These are phyloP conservation scores for Apiosordaria backusii DNA, from an alignment of 495 filamentous ascomycete species.

Conservation along the genomic window DNA sequence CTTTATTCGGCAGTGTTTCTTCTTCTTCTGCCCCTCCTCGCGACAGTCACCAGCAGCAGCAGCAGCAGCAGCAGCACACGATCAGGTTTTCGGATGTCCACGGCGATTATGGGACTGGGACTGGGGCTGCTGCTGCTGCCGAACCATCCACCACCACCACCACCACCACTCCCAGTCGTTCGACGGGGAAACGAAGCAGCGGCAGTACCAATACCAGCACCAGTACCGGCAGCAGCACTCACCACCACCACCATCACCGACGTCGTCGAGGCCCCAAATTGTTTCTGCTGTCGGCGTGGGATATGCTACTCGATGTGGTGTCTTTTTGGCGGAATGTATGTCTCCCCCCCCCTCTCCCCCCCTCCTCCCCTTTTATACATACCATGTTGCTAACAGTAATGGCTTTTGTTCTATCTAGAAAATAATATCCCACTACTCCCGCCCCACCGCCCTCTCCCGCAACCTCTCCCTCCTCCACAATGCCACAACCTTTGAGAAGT, in stretches of 20 bases:
- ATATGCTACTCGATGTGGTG: conserved; percentile 58
- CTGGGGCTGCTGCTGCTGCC: too few species aligned
- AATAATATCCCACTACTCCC: conserved; percentile 45
- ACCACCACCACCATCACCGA: not conserved
- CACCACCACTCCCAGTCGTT: too few species aligned
- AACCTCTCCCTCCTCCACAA: conserved; percentile 57
- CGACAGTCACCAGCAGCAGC: too few species aligned
- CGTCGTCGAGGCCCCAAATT: not conserved
- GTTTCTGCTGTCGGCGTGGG: conserved; percentile 45
- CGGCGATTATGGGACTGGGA: too few species aligned
- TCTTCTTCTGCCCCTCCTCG: too few species aligned
- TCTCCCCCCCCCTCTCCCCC: conserved; percentile 14
- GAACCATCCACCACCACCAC: too few species aligned
- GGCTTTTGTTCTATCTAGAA: conserved; percentile 14
- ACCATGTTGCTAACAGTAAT: not conserved
- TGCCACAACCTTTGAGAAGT: conserved; percentile 72
- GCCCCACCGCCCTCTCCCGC: conserved; percentile 49
- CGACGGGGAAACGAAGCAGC: not conserved
- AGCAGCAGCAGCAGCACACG: too few species aligned
- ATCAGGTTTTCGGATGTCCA: too few species aligned
- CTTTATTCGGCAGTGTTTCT: not conserved
- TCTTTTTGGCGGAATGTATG: conserved; percentile 63
- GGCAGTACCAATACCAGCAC: not conserved
- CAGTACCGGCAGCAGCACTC: not conserved
- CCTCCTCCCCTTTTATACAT: not conserved